Base-by-base conservation (phyloP, 164 flowering plant genomes). In the Hamamelis virginiana region DNA sequence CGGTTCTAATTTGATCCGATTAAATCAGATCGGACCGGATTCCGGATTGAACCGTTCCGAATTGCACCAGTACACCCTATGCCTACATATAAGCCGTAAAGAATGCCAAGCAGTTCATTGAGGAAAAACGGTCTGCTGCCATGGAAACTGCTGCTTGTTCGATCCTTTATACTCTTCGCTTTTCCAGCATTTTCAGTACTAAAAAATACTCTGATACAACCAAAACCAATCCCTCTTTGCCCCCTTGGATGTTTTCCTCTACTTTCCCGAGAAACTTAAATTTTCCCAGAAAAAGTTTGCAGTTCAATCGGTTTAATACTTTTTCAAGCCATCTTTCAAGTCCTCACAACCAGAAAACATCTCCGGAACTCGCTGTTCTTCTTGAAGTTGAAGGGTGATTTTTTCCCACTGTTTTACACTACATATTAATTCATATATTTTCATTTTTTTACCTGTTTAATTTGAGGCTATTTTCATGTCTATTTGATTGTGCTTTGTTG, bases 331-430 rank as follows among this genome's bases (percentile, higher is more conserved):
- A 80, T 27, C 3, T 55, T 2, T 58, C 78, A 38, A 27, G 51
- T 38, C 48, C 68, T 58, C 43, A 59, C 27, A 22, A 48, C 57
- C 53, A 67, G 4, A 53, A 71, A 51, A 69, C 79, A 45, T 71
- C 83, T 73, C 80, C 64, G 12, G 61, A 81, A 62, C 79, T 86
- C 15, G 87, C 92, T 50, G 71, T 90, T 73, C 89, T 90, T 70
- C 90, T 90, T 46, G 90, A 90, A 78, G 90, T 90, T 33, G 92
- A 88, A 72, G 96, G 92, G 96, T 90, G 51, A 57, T 47, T 10
- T 57, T 5, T 14, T 50, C 18, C 67, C 33, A 1, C 21, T 65
- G 23, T 6, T 15, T 16, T 59, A n/a, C n/a, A n/a, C n/a, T n/a
- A n/a, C 14, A 47, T 16, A 26, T n/a, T 16, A 33, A 9, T n/a